Conservation (phyloP, 2,329 filamentous ascomycete genomes). For the Colletotrichum sp. region DNA sequence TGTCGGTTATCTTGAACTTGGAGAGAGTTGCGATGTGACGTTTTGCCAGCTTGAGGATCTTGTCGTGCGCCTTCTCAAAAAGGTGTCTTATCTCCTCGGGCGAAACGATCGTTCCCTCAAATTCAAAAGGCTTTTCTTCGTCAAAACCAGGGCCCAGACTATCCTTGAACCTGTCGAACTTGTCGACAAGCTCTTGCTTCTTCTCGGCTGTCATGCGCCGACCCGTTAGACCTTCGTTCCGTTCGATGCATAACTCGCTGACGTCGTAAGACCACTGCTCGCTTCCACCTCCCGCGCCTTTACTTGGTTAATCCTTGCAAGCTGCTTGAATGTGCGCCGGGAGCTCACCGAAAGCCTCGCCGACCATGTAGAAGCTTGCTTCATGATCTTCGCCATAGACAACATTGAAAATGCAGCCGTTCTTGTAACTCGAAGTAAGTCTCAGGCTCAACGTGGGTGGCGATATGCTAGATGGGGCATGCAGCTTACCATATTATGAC, state of each 20-base stretch:
- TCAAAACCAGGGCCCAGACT: background rate
- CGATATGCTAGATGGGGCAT: background rate
- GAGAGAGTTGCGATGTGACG: background rate
- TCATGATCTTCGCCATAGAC: background rate
- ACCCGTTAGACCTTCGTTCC: background rate
- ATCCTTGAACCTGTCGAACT: background rate
- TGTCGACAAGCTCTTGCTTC: background rate
- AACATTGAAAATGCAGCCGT: constrained; percentile 7
- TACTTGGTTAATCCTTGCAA: background rate
- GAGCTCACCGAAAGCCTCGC: background rate
- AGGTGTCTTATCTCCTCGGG: background rate
- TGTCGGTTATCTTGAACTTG: background rate
- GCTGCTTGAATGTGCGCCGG: background rate
- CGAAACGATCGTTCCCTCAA: background rate
- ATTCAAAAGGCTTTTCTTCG: background rate
- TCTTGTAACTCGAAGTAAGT: background rate
- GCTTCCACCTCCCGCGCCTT: constrained; percentile 5
- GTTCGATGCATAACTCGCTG: background rate
- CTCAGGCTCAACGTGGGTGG: background rate
- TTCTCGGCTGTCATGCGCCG: background rate
- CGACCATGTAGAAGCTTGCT: background rate
- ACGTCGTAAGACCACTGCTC: constrained; percentile 12
- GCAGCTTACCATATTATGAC: constrained; percentile 14
- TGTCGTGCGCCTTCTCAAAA: background rate
- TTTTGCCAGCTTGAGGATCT: background rate